These are phyloP conservation scores for Rugiboletus extremiorientalis DNA, from an alignment of 1,284 basidiomycete genomes.

Conservation along the genomic window DNA sequence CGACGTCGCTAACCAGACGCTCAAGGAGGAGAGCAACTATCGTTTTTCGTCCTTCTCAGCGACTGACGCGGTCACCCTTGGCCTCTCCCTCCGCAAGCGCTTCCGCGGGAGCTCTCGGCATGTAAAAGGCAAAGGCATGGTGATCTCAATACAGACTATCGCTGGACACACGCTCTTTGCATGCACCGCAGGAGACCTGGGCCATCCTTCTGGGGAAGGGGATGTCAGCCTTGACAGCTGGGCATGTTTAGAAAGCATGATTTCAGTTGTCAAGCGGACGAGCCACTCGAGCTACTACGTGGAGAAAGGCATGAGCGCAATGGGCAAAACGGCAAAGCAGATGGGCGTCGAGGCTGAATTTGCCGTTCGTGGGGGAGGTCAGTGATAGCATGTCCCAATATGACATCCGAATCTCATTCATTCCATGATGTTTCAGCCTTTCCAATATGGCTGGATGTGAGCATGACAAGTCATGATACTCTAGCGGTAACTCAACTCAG, in stretches of 20 bases:
- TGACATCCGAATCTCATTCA: conserved; percentile 5
- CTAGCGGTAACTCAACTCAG: conserved; percentile 5
- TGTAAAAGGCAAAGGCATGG: conserved; percentile 72
- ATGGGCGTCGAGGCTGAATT: conserved; percentile 64
- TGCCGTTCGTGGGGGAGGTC: conserved; percentile 72
- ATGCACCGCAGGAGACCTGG: conserved; percentile 78
- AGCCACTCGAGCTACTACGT: conserved; percentile 82
- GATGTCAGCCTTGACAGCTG: conserved; percentile 81
- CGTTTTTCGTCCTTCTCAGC: conserved; percentile 73
- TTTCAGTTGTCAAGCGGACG: conserved; percentile 73
- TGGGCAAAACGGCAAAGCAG: conserved; percentile 73
- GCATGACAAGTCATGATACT: conserved; percentile 2
- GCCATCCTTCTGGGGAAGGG: conserved; percentile 58
- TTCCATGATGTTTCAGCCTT: conserved; percentile 55
- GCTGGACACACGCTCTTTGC: conserved; percentile 76
- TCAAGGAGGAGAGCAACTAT: conserved; percentile 65
- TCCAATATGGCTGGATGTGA: conserved; percentile 80
- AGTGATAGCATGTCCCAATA: conserved; percentile 27
- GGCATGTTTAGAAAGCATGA: conserved; percentile 74
- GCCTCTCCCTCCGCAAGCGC: conserved; percentile 75
- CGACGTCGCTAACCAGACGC: conserved; percentile 66
- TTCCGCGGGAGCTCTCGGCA: conserved; percentile 73
- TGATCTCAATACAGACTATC: conserved; percentile 74
- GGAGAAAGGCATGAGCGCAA: conserved; percentile 77
- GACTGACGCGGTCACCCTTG: conserved; percentile 75